A percentile compares a stretch with the other conserved stretches of the same genome.
These are phyloP conservation scores for Candida cerambycidarum DNA, from an alignment of 805 yeast genomes.

Conservation along the genomic window DNA sequence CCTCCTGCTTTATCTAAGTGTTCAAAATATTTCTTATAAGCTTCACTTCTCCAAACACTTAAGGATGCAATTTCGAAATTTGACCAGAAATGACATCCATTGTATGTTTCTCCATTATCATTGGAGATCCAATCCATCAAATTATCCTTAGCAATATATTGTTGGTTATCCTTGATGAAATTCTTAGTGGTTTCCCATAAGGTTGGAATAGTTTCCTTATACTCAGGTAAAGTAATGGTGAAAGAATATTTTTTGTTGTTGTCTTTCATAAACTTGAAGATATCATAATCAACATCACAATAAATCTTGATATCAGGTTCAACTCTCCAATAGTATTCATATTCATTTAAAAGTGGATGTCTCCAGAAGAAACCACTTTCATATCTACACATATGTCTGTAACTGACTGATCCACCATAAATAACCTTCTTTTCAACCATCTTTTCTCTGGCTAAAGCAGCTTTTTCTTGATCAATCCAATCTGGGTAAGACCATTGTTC, in stretches of 20 bases:
- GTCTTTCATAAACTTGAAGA: constrained; percentile 76
- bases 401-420: constrained; percentile 73
- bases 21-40: constrained; percentile 70
- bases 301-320: constrained; percentile 81
- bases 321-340: constrained; percentile 92
- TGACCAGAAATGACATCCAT: constrained; percentile 89
- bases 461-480: constrained; percentile 76
- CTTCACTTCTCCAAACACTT: constrained; percentile 71
- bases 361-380: constrained; percentile 88
- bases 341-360: constrained; percentile 72
- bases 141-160: constrained; percentile 60
- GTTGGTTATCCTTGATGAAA: constrained; percentile 60
- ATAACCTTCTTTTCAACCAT: constrained; percentile 59
- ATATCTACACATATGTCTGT: constrained; percentile 91
- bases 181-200: constrained; percentile 77
- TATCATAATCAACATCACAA: constrained; percentile 86
- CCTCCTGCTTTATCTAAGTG: constrained; percentile 80
- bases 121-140: constrained; percentile 69
- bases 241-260: constrained; percentile 83
- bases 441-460: constrained; percentile 57
- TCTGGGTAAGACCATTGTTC: constrained; percentile 88
- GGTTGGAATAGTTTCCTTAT: constrained; percentile 80
- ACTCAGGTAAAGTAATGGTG: constrained; percentile 80
- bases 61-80: constrained; percentile 81
- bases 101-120: constrained; percentile 67